Conservation (phyloP, 495 filamentous ascomycete species). For the Astrothelium macrocarpum region DNA sequence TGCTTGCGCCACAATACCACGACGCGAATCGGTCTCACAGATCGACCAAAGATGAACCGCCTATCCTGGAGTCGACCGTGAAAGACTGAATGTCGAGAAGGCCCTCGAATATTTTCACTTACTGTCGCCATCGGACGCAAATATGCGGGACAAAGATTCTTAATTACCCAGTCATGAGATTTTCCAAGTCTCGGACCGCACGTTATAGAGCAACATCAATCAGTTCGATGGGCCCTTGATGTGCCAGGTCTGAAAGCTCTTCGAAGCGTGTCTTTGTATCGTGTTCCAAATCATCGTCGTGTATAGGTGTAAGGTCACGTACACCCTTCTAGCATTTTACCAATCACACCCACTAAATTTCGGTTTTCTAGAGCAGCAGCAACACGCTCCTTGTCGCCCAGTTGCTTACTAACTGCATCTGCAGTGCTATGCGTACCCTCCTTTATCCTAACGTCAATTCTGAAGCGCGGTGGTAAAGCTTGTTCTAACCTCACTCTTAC, state of each 20-base stretch:
- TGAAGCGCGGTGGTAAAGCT: slow-evolving; percentile 81
- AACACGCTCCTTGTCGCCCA: slow-evolving; percentile 92
- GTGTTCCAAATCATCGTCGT: not conserved
- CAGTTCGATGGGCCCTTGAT: no score
- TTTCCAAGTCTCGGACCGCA: no score
- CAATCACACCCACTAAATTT: slow-evolving; percentile 73
- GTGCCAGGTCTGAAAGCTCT: not conserved
- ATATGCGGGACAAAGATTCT: no score
- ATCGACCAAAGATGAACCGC: no score
- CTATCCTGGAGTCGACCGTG: no score
- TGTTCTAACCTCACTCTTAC: slow-evolving; percentile 86
- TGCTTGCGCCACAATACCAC: no score
- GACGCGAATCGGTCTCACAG: no score
- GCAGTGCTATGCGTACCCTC: slow-evolving; percentile 91
- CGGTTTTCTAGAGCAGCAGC: slow-evolving; percentile 91
- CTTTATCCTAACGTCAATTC: slow-evolving; percentile 88
- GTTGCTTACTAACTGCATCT: slow-evolving; percentile 90
- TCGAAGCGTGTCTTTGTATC: not conserved
- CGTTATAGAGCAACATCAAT: no score
- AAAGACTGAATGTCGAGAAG: no score
- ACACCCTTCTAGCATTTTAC: slow-evolving; percentile 65
- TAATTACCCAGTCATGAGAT: no score
- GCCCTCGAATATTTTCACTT: no score
- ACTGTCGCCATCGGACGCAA: no score
- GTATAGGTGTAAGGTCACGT: not conserved